Evolutionary conservation across 345 rosid genomes (phyloP).

Genomic region (Turritis glabra): DNA sequence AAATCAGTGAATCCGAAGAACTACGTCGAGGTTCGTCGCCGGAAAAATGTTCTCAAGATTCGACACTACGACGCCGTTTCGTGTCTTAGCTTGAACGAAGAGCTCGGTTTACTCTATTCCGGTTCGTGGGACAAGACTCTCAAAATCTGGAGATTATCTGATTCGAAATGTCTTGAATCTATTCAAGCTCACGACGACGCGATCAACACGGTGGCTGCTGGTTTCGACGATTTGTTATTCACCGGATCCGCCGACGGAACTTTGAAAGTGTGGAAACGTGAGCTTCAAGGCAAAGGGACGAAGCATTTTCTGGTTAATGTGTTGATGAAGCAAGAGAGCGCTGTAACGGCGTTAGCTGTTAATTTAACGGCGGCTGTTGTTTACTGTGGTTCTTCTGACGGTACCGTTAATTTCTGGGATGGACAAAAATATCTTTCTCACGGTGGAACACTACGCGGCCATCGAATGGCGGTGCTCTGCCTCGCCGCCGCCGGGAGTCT

Average conservation of each 20-base stretch:
- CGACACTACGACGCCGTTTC: conserved; percentile 67
- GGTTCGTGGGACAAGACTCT: conserved; percentile 73
- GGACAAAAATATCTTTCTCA: conserved; percentile 53
- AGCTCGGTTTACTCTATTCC: conserved; percentile 56
- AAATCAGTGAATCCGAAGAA: conserved; percentile 59
- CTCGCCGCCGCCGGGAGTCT: conserved; percentile 58
- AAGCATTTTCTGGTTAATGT: conserved; percentile 59
- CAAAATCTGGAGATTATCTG: conserved; percentile 59
- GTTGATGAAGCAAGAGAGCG: conserved; percentile 65
- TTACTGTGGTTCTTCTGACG: conserved; percentile 76
- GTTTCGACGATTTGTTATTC: conserved; percentile 52
- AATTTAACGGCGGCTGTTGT: conserved; percentile 47
- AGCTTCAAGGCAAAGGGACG: conserved; percentile 55
- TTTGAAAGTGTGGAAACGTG: conserved; percentile 65
- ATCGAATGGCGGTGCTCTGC: conserved; percentile 70
- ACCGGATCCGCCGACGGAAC: conserved; percentile 79
- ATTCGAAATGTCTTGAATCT: conserved; percentile 61
- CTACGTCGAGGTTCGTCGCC: conserved; percentile 60
- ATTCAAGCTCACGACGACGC: conserved; percentile 68
- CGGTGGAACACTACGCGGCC: conserved; percentile 71
- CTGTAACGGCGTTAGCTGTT: conserved; percentile 78
- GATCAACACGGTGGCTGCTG: conserved; percentile 53
- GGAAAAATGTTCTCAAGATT: conserved; percentile 50
- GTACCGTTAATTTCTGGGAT: conserved; percentile 72
- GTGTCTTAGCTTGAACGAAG: conserved; percentile 58